Evolutionary conservation across 1,284 basidiomycete genomes (phyloP), one percentile per base, ranked within the genome.

Genomic region (Ganoderma multipileum): DNA sequence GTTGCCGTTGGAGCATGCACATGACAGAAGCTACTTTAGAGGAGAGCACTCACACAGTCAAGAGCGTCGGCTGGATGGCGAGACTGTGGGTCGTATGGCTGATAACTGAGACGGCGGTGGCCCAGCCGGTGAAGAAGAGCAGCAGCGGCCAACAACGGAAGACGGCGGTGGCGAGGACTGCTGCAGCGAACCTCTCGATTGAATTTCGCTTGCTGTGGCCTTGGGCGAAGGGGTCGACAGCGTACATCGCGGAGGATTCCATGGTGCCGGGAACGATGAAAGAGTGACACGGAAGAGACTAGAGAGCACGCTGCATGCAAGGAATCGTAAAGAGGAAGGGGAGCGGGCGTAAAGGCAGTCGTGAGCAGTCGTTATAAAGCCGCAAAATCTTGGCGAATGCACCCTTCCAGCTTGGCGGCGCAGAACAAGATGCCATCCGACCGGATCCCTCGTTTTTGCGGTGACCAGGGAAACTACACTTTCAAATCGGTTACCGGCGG

Each of bases 131-230:
- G 73, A 89, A 90, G 79, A 91, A 88, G 2, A 90, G 55, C 18
- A 92, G 81, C 62, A 90, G 83, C 71, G 90, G 88, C 89, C 89
- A 91, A 78, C 89, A 91, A 67, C 89, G 81, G 75, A 90, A 89
- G 60, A 91, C 74, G 0, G 89, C 86, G 0, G 89, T 91, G 2
- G 89, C 88, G 6, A 91, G 80, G 18, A 89, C 38, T 1, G 87
- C 86, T 74, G 86, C 79, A 55, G 85, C 61, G 68, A 89, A 83
- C n/a, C 70, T 69, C 12, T 64, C 63, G 44, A n/a, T n/a, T n/a
- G 62, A 62, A 18, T 39, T 39, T 14, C 67, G 68, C 33, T 68
- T 63, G 20, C 39, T 62, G 12, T 60, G 65, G 0, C n/a, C 58
- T 18, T 71, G 69, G 52, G 71, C 30, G 70, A 75, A 75, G 44